Evolutionary conservation across 2,329 filamentous ascomycete genomes (phyloP), one percentile per base, ranked within the genome.

Genomic region (Ilyonectria mors-panacis): DNA sequence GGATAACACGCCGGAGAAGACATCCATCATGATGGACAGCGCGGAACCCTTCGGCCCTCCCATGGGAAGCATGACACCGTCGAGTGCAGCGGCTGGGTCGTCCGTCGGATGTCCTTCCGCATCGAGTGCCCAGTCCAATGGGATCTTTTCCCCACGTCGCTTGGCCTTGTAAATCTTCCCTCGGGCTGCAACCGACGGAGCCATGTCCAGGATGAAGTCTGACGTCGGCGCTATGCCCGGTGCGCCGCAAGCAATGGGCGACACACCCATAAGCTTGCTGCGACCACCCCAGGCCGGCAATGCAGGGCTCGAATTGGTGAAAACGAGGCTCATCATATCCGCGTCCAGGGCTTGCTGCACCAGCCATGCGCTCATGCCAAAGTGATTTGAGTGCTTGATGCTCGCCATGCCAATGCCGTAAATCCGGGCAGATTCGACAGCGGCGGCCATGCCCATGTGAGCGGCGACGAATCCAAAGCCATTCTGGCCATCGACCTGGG

Each of bases 51-150:
- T 96, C 0, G 93, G 93, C 0, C 94, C 93, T 2, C 93, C 93
- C 92, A 96, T 94, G 0, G 93, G 93, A 21, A 95, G 81, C 93
- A 96, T 95, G 4, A 95, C 92, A 1, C 93, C 93, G 37, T 89
- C 88, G 10, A 96, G 81, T 0, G 93, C 94, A 21, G 85, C 85
- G 1, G 85, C 87, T 0, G 94, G 93, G 72, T 96, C 92, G 63
- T 92, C 88, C 0, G 93, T 94, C n/a, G 81, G 85, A 13, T 83
- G 83, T 0, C 93, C 93, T 17, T 94, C 87, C 0, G 82, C 85
- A 78, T 95, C 93, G 7, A 95, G 83, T 1, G 93, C 93, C 93
- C 93, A 96, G 73, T 91, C 90, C 1, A 80, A 63, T 0, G 91
- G 91, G n/a, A 93, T 93, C 81, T 88, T 89, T 74, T 93, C 91